Evolutionary conservation across 2,329 filamentous ascomycete genomes (phyloP), one percentile per base, ranked within the genome.

Genomic region (Exophiala xenobiotica): DNA sequence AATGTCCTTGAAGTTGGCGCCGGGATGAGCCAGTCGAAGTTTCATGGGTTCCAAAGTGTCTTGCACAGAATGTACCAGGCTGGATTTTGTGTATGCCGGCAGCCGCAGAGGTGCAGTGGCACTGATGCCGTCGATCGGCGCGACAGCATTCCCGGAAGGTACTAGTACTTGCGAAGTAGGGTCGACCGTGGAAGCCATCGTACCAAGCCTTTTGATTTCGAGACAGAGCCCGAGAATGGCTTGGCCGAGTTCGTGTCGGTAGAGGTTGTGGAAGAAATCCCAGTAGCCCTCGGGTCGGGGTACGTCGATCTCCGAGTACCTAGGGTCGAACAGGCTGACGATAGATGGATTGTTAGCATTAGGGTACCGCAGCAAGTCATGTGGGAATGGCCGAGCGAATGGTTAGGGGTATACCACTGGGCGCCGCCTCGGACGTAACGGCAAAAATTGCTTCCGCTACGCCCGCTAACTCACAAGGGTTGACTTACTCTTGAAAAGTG

Each of bases 311-410:
- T 64, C 64, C 1, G 61, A 58, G 24, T 63, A 60, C 6, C 52
- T 59, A 1, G 65, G 65, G 37, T 68, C 66, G 26, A 69, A 68
- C 11, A 63, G 53, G 22, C 38, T 40, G n/a, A 40, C 29, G 16
- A 33, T 5, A 33, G 29, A 2, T 33, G 4, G 29, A 11, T 4
- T 33, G 29, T 33, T 11, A 33, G 29, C 4, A 11, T n/a, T n/a
- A n/a, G n/a, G n/a, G n/a, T n/a, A n/a, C n/a, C n/a, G n/a, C n/a
- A n/a, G n/a, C n/a, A n/a, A n/a, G n/a, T n/a, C n/a, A n/a, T n/a
- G n/a, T n/a, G n/a, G n/a, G n/a, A n/a, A n/a, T n/a, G n/a, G n/a
- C n/a, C n/a, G n/a, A n/a, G n/a, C n/a, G n/a, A n/a, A n/a, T n/a
- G n/a, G n/a, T n/a, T n/a, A n/a, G n/a, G n/a, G n/a, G n/a, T n/a